Conservation (phyloP, 2,329 filamentous ascomycete species). For the Endothia cerciana region DNA sequence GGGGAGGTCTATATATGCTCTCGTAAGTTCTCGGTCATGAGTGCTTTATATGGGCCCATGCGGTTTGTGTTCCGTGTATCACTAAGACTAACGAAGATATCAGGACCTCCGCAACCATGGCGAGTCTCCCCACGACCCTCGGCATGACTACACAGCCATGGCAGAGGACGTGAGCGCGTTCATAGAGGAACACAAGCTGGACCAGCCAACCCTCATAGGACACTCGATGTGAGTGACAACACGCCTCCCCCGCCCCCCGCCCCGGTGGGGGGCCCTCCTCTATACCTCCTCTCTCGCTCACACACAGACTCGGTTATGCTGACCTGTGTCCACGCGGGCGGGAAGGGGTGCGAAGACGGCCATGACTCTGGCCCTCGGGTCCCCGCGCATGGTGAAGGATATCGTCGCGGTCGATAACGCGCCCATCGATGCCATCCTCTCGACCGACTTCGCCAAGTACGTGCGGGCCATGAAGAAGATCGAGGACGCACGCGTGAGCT, state of each 20-base stretch:
- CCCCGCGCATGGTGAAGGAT: slow-evolving; percentile 68
- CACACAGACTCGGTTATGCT: not conserved
- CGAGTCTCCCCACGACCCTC: slow-evolving; percentile 76
- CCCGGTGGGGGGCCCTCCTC: not conserved
- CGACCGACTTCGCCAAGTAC: slow-evolving; percentile 77
- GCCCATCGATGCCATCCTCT: slow-evolving; percentile 77
- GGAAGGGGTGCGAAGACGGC: slow-evolving; percentile 85
- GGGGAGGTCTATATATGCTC: slow-evolving; percentile 76
- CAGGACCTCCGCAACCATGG: slow-evolving; percentile 93
- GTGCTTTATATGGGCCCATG: not conserved
- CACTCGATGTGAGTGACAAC: slow-evolving; percentile 88
- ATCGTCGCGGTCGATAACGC: slow-evolving; percentile 91
- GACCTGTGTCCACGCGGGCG: not conserved
- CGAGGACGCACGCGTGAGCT: slow-evolving; percentile 68
- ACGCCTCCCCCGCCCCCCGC: no score
- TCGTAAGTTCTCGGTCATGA: slow-evolving; percentile 57
- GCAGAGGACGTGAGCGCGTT: slow-evolving; percentile 83
- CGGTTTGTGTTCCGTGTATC: no score
- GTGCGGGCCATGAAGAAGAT: slow-evolving; percentile 83
- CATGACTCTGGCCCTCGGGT: slow-evolving; percentile 80
- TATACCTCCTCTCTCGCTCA: not conserved
- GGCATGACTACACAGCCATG: slow-evolving; percentile 82
- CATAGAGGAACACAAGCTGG: slow-evolving; percentile 71
- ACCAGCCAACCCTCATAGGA: slow-evolving; percentile 77
- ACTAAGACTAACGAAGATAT: no score